A percentile compares a stretch with the other conserved stretches of the same genome.
phyloP scores from a whole-genome alignment of 192 early-diverging fungal genomes.

The Dimargaris cristalligena region DNA sequence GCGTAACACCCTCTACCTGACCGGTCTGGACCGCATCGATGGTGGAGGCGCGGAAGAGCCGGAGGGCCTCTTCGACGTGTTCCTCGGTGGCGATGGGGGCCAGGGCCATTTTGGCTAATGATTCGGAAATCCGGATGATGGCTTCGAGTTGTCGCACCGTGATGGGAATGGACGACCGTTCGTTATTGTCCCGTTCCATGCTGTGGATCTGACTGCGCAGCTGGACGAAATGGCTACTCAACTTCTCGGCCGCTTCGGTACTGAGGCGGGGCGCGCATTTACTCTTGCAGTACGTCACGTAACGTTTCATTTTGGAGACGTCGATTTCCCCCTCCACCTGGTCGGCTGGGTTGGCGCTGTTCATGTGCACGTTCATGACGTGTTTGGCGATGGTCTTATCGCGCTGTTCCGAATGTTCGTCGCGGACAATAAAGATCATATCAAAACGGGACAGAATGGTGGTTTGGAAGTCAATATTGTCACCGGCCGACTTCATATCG shows the following conservation, averaged over 20 bases:
- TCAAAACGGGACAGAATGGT: conserved; percentile 99
- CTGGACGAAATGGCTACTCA: conserved; percentile 83
- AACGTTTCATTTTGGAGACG: conserved; percentile 88
- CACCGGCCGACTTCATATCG: conserved; percentile 93
- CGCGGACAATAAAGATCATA: conserved; percentile 97
- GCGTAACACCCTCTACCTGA: conserved; percentile 61
- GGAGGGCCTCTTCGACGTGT: conserved; percentile 94
- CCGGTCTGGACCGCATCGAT: conserved; percentile 92
- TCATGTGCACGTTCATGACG: conserved; percentile 88
- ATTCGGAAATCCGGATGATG: conserved; percentile 94
- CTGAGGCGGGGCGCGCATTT: conserved; percentile 88
- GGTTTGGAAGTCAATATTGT: conserved; percentile 99
- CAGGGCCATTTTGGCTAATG: conserved; percentile 88
- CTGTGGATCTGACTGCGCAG: conserved; percentile 72
- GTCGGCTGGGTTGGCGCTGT: conserved; percentile 36
- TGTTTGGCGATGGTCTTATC: conserved; percentile 90
- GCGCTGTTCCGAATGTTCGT: conserved; percentile 85
- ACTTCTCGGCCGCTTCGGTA: conserved; percentile 74
- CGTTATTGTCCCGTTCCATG: conserved; percentile 51
- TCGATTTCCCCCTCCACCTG: conserved; percentile 69
- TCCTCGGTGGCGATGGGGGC: conserved; percentile 63
- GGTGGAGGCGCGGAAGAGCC: conserved; percentile 92
- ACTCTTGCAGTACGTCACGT: conserved; percentile 87
- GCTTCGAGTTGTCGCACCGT: conserved; percentile 95
- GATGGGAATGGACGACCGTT: conserved; percentile 82